Evolutionary conservation across 495 filamentous ascomycete species (phyloP), one percentile per base, ranked within the genome.

Genomic region (Aspergillus cristatus): DNA sequence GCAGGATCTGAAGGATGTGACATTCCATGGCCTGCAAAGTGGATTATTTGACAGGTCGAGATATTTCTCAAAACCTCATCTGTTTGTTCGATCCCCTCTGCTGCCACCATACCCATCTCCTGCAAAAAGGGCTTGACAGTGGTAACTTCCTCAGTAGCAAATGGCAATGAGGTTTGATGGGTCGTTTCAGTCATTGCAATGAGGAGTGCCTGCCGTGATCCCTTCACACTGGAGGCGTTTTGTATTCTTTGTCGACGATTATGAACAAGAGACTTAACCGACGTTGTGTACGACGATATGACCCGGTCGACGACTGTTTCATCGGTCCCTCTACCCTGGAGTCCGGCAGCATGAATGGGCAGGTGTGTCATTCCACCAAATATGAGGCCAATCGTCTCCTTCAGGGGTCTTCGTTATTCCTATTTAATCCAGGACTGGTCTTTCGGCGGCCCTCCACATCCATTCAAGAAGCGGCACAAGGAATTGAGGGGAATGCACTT

Each of bases 251-350:
- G 28, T 14, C 13, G 11, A 30, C 28, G 28, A 22, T 28, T 35
- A 28, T 36, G 22, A 22, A 53, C 29, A 7, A 58, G 13, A 30
- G 48, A 40, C 34, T 50, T 50, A 25, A 55, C 36, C 11, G 51
- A 58, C 4, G 43, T 40, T 30, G 36, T 50, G 39, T 58, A 58
- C 1, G 54, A 58, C n/a, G 54, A 58, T 17, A 58, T 43, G 4
- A 46, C 52, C 24, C 51, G 15, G 30, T 55, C 51, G 8, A 55
- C 32, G 1, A 49, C 51, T 0, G 45, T 53, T 18, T 50, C 35
- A 11, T 15, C 13, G 13, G 18, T 36, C 1, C 37, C 16, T 12
- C 7, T 34, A n/a, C 2, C 13, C 22, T 46, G 38, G 18, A 13
- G 0, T 14, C 46, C 42, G n/a, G 46, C 46, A 7, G 50, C 46